Base-by-base conservation (phyloP, 768 basidiomycete species). In the Hortiboletus campestris region DNA sequence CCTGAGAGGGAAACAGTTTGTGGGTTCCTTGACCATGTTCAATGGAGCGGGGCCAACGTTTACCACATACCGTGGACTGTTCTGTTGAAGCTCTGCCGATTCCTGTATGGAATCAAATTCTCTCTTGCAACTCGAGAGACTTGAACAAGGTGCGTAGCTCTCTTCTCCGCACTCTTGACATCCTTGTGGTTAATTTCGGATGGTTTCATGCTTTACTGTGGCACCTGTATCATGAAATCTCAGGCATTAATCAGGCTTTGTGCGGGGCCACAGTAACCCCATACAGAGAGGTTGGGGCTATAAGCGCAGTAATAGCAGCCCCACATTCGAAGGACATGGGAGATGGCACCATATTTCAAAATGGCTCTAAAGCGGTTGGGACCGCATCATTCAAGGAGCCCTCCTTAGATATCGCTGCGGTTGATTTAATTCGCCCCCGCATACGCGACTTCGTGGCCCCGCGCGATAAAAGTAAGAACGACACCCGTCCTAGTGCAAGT, bases 241-340 rank as follows among this genome's bases (percentile, higher is more conserved):
- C 45, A 28, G 28, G 44, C 32, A n/a, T 40, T 17, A 32, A 50
- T 49, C 34, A 14, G 28, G 31, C 17, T 2, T 43, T 38, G 14
- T 29, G 31, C n/a, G 42, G 20, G 49, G 51, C 57, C 57, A 36
- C 52, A 43, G 50, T 60, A 63, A 50, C 58, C 34, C 55, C 58
- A 52, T 41, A 6, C 19, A 47, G 51, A 46, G 32, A 49, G 7
- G 20, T 31, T 46, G 46, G 34, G 43, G 34, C 22, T 45, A 46
- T 28, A 2, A 28, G 16, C 35, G 16, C 39, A 14, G 10, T 14
- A 7, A 20, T 20, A 4, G 19, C 41, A 32, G 4, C 39, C 38
- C 19, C 20, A 47, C 34, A 34, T 13, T 22, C 9, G 20, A 29
- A 19, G 22, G 20, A 28, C 16, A 25, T 22, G 14, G 48, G 52